Evolutionary conservation across 345 rosid species (phyloP).

Genomic region (Gossypium arboreum): DNA sequence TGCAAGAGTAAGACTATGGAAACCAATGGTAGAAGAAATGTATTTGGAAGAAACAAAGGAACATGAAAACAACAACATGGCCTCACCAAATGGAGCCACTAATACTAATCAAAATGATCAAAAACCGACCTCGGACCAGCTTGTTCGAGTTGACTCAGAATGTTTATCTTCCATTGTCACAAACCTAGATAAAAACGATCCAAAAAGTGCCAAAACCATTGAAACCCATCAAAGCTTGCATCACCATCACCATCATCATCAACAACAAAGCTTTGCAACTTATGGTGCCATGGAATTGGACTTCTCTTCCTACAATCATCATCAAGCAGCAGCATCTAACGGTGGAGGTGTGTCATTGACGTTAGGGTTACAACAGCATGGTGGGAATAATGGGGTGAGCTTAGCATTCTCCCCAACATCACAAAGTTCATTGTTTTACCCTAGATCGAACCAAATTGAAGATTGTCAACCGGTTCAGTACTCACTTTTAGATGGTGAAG

Average conservation of each 20-base stretch:
- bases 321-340: slow-evolving; percentile 34
- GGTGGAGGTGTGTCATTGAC: slow-evolving; percentile 86
- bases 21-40: slow-evolving; percentile 99
- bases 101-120: slow-evolving; percentile 48
- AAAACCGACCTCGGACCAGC: slow-evolving; percentile 65
- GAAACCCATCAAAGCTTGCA: slow-evolving; percentile 21
- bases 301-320: slow-evolving; percentile 63
- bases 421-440: slow-evolving; percentile 64
- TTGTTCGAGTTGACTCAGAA: slow-evolving; percentile 75
- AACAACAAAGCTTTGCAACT: slow-evolving; percentile 30
- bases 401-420: slow-evolving; percentile 66
- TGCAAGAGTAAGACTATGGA: slow-evolving; percentile 99
- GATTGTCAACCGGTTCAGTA: slow-evolving; percentile 71
- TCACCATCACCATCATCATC: slow-evolving; percentile 12
- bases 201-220: slow-evolving; percentile 29
- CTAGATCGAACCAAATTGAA: slow-evolving; percentile 69
- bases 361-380: slow-evolving; percentile 85
- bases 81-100: slow-evolving; percentile 34
- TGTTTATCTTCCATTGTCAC: slow-evolving; percentile 78
- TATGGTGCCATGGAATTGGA: slow-evolving; percentile 58
- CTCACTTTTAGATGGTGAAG: slow-evolving; percentile 71
- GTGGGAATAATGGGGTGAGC: slow-evolving; percentile 59
- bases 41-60: slow-evolving; percentile 83
- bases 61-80: slow-evolving; percentile 40
- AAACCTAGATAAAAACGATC: slow-evolving; percentile 36